phyloP scores from a whole-genome alignment of 768 basidiomycete genomes.

The Boletus subparvulus region DNA sequence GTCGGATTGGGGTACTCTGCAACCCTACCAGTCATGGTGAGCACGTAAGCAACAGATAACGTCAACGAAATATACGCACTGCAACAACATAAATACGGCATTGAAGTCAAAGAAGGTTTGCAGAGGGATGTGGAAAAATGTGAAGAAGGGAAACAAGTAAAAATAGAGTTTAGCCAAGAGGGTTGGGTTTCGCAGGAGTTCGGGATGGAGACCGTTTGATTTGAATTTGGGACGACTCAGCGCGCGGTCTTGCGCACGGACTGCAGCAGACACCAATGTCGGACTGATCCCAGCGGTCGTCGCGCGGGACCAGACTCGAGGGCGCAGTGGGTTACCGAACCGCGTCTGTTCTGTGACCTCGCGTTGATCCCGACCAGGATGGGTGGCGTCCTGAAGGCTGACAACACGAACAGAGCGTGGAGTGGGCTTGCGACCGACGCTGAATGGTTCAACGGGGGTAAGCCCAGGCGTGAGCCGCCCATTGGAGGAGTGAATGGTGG shows the following conservation, averaged over 20 bases:
- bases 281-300: conserved; percentile 45
- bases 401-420: conserved; percentile 83
- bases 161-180: conserved; percentile 57
- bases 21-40: conserved; percentile 48
- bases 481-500: conserved; percentile 62
- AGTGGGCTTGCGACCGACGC: conserved; percentile 71
- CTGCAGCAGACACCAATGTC: conserved; percentile 42
- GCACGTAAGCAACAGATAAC: background rate
- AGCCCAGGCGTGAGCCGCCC: conserved; percentile 36
- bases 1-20: conserved; percentile 71
- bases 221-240: conserved; percentile 60
- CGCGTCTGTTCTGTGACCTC: conserved; percentile 54
- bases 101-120: conserved; percentile 92
- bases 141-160: conserved; percentile 66
- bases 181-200: conserved; percentile 63
- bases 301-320: conserved; percentile 61
- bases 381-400: conserved; percentile 55
- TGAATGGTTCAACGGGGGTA: conserved; percentile 29
- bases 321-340: conserved; percentile 39
- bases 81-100: conserved; percentile 75
- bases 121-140: conserved; percentile 68
- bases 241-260: conserved; percentile 33
- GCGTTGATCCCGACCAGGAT: conserved; percentile 41
- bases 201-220: conserved; percentile 64
- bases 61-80: conserved; percentile 53